These are phyloP conservation scores for Apiospora saccharicola DNA, from an alignment of 2,329 filamentous ascomycete genomes.

Conservation along the genomic window DNA sequence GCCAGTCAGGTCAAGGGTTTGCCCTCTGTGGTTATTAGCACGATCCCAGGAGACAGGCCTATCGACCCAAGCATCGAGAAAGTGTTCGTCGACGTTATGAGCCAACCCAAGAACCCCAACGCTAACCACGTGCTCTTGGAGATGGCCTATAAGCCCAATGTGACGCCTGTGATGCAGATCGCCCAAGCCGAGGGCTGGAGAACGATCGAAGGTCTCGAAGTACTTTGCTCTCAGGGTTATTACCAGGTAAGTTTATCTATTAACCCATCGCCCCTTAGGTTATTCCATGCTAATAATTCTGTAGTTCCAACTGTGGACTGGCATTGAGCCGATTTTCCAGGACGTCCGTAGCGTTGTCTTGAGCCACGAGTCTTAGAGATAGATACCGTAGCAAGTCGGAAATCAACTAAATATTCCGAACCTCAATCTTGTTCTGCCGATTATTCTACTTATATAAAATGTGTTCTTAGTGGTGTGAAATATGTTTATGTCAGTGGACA, in stretches of 20 bases:
- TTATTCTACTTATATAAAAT: background rate
- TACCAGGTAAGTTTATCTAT: conserved; percentile 72
- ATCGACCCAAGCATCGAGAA: conserved; percentile 76
- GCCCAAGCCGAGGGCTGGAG: conserved; percentile 81
- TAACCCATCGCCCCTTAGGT: too few relatives aligned
- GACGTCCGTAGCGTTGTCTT: conserved; percentile 71
- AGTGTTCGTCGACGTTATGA: conserved; percentile 64
- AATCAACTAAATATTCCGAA: background rate
- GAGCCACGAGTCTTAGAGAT: conserved; percentile 39
- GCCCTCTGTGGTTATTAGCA: conserved; percentile 81
- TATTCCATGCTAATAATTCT: background rate
- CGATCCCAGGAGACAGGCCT: conserved; percentile 86
- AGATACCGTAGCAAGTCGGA: background rate
- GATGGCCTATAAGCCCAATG: conserved; percentile 93
- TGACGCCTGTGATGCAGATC: conserved; percentile 85
- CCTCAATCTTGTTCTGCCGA: background rate
- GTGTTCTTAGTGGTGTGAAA: background rate
- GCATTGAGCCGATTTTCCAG: conserved; percentile 75
- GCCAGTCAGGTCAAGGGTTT: conserved; percentile 56
- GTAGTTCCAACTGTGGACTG: conserved; percentile 85
- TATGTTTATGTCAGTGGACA: background rate
- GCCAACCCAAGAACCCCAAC: conserved; percentile 44
- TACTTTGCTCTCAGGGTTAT: conserved; percentile 86
- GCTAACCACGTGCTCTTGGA: conserved; percentile 75
- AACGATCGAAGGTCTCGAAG: conserved; percentile 87